Evolutionary conservation across 257 asterid species (phyloP), one percentile per base, ranked within the genome.

Genomic region (Penstemon barbatus): DNA sequence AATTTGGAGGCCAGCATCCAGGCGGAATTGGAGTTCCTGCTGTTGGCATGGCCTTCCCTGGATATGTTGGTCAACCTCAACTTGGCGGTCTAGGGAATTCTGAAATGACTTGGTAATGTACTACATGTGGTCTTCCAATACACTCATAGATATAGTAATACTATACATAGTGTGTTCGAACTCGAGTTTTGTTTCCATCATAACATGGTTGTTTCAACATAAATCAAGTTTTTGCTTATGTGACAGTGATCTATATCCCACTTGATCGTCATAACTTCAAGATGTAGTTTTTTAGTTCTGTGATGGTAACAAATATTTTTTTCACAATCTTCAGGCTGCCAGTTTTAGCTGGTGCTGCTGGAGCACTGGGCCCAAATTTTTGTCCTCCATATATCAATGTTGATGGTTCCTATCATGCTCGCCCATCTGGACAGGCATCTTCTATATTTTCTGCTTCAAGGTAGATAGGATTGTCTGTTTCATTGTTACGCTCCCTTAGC

Each of bases 21-120:
- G 87, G 99, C 39, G 97, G 99, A 50, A 83, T 94, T 11, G 96
- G 98, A 70, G 97, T 92, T 77, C 99, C 99, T 78, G 97, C 99
- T 72, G 95, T 94, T 74, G 99, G 98, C 81, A 94, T 94, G 99
- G 99, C 98, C 49, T 91, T 86, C 78, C 99, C 99, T 61, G 99
- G 98, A 79, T 94, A 91, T 79, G 96, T 94, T 71, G 95, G 33
- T 25, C 33, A 25, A 25, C 33, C 33, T 2, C 33, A 25, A 25
- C 33, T 25, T 25, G 33, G 71, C 52, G 88, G 85, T 66, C 72
- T 79, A 65, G 99, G 97, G 74, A 91, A 82, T 78, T 89, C 99
- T n/a, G 98, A 94, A 78, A 94, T 94, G 99, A 94, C 99, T 43
- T 94, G 99, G 99, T 91, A 89, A 79, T 78, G 72, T 53, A 66